A percentile compares a stretch with the other conserved stretches of the same genome.
Conservation (phyloP, 1,284 basidiomycete genomes). For the Sporisorium exsertum region DNA sequence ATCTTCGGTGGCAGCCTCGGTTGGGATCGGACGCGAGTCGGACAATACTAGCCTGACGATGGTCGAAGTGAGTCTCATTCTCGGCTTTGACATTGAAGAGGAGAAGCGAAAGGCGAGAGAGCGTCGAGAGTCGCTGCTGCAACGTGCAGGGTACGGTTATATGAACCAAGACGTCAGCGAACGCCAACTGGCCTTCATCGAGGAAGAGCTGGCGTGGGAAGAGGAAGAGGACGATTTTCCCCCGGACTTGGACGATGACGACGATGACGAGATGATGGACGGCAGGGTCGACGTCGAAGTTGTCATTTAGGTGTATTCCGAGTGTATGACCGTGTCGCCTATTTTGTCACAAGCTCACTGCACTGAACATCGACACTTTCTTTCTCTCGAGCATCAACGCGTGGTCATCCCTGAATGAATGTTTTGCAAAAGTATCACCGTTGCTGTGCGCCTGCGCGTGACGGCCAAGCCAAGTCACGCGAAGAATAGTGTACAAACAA, state of each 20-base stretch:
- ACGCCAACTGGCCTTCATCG: conserved; percentile 17
- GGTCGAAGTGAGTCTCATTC: conserved; percentile 41
- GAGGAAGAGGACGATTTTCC: conserved; percentile 6
- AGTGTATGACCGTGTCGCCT: neutral
- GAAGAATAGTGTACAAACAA: conserved; percentile 5
- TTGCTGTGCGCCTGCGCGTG: conserved; percentile 2
- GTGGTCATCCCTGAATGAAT: neutral
- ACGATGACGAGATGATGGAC: neutral
- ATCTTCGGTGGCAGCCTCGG: conserved; percentile 41
- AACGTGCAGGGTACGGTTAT: conserved; percentile 5
- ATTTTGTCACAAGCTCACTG: neutral
- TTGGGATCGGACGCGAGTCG: conserved; percentile 31
- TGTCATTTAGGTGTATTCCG: neutral
- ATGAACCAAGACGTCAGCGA: neutral
- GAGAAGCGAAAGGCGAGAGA: conserved; percentile 29
- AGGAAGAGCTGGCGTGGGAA: conserved; percentile 15
- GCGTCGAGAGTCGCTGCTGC: conserved; percentile 18
- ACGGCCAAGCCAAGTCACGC: neutral
- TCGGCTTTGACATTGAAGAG: conserved; percentile 46
- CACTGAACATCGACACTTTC: neutral
- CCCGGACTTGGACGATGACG: conserved; percentile 1
- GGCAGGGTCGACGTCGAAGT: neutral
- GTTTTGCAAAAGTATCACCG: neutral
- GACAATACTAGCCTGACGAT: conserved; percentile 41
- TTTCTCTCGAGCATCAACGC: neutral